Evolutionary conservation across 2,329 filamentous ascomycete species (phyloP).

Genomic region (Rhynchosporium agropyri): DNA sequence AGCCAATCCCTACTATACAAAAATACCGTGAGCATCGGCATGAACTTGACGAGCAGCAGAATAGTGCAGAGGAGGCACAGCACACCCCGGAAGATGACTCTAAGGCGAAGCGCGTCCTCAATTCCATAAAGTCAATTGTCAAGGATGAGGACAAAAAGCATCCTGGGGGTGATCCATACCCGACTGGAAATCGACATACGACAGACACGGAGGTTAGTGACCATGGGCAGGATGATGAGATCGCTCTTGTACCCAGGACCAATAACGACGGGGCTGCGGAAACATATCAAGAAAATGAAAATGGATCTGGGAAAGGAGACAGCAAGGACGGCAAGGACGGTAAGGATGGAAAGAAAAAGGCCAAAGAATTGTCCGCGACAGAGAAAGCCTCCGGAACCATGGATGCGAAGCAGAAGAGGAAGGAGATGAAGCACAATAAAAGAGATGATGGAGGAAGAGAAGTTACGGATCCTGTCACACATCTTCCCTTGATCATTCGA

Average conservation of each 20-base stretch:
- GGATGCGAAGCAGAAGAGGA: slow-evolving; percentile 37
- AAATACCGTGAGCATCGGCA: slow-evolving; percentile 35
- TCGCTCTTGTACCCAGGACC: slow-evolving; percentile 12
- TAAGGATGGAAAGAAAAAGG: slow-evolving; percentile 15
- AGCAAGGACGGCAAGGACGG: slow-evolving; percentile 11
- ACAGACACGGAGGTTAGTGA: slow-evolving; percentile 16
- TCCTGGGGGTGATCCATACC: slow-evolving; percentile 32
- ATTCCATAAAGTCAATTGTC: slow-evolving; percentile 32
- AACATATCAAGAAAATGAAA: slow-evolving; percentile 12
- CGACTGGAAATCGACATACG: slow-evolving; percentile 33
- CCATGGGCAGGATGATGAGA: not conserved
- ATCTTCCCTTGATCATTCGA: slow-evolving; percentile 58
- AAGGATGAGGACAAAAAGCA: slow-evolving; percentile 34
- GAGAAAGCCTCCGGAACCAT: slow-evolving; percentile 31
- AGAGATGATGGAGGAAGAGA: slow-evolving; percentile 44
- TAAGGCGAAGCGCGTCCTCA: slow-evolving; percentile 30
- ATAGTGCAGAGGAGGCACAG: slow-evolving; percentile 33
- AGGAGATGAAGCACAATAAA: slow-evolving; percentile 36
- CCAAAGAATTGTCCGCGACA: slow-evolving; percentile 29
- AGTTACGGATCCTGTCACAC: slow-evolving; percentile 62
- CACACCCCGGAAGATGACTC: slow-evolving; percentile 36
- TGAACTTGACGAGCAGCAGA: slow-evolving; percentile 30
- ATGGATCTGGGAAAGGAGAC: slow-evolving; percentile 6
- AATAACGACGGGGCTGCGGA: slow-evolving; percentile 16
- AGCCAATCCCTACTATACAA: slow-evolving; percentile 37